Conservation (phyloP, 2,329 filamentous ascomycete genomes). For the Trichoderma atrobrunneum region DNA sequence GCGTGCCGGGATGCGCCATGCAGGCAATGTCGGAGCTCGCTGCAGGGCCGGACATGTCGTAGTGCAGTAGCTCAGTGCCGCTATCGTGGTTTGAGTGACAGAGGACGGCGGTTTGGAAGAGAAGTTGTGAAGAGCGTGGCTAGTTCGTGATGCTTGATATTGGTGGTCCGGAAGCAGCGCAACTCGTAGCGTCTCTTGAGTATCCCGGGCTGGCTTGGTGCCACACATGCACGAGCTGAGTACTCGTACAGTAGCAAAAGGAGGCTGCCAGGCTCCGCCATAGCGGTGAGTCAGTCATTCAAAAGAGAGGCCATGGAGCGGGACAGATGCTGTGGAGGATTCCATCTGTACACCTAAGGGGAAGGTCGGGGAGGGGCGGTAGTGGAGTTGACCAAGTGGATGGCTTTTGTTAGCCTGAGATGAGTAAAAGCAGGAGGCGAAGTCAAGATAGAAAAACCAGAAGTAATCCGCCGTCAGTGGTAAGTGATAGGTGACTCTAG, state of each 20-base stretch:
- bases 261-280: not conserved
- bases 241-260: not conserved
- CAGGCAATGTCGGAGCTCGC: constrained; percentile 7
- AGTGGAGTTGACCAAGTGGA: constrained; percentile 1
- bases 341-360: not conserved
- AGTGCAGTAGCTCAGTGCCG: constrained; percentile 2
- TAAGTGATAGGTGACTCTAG: not conserved
- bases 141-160: not conserved
- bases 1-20: constrained; percentile 10
- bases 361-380: not conserved
- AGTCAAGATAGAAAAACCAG: not conserved
- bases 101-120: not conserved
- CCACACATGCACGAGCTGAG: not conserved
- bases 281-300: constrained; percentile 14
- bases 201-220: not conserved
- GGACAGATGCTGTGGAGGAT: not conserved
- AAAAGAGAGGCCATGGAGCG: not conserved
- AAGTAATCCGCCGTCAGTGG: not conserved
- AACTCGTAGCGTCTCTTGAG: not conserved
- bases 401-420: not conserved
- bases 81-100: not conserved
- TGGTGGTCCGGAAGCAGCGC: not conserved
- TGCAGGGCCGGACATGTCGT: not conserved
- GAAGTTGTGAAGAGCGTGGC: not conserved
- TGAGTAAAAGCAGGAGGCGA: not conserved